Conservation (phyloP, 768 basidiomycete species). For the Tylopilus plumbeoviolaceoides region DNA sequence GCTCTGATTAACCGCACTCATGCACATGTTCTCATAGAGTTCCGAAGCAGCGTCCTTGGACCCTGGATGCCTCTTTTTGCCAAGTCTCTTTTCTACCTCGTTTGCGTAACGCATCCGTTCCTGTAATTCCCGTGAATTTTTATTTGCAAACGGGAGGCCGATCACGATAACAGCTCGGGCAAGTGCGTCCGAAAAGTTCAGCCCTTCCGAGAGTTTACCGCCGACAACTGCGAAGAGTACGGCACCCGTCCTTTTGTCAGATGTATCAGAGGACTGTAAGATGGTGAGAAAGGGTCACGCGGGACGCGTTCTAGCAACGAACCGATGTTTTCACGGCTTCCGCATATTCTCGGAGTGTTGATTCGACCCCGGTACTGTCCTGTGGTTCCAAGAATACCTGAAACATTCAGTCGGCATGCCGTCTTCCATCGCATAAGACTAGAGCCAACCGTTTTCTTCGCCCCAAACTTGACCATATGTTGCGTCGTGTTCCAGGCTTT, state of each 20-base stretch:
- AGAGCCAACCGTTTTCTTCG: conserved; percentile 67
- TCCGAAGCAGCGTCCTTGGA: conserved; percentile 70
- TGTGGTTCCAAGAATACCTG: conserved; percentile 91
- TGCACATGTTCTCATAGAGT: conserved; percentile 87
- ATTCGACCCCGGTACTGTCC: conserved; percentile 66
- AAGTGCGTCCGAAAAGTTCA: conserved; percentile 72
- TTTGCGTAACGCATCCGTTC: conserved; percentile 91
- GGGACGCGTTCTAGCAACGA: background rate
- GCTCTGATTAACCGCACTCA: conserved; percentile 95
- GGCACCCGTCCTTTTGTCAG: conserved; percentile 52
- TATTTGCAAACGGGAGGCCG: conserved; percentile 91
- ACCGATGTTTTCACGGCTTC: conserved; percentile 37
- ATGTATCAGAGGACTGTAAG: conserved; percentile 16
- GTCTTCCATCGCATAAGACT: background rate
- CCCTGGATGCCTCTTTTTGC: conserved; percentile 31
- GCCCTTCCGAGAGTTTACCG: conserved; percentile 94
- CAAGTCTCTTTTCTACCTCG: conserved; percentile 46
- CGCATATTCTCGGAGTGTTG: conserved; percentile 69
- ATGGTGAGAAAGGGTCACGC: conserved; percentile 1
- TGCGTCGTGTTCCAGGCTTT: conserved; percentile 62
- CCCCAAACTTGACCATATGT: conserved; percentile 53
- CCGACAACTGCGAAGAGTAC: conserved; percentile 93
- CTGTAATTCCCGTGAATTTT: conserved; percentile 83
- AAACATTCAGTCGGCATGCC: background rate
- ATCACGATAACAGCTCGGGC: conserved; percentile 84